Conservation (phyloP, 805 yeast genomes). For the Soucietia sequanensis region DNA sequence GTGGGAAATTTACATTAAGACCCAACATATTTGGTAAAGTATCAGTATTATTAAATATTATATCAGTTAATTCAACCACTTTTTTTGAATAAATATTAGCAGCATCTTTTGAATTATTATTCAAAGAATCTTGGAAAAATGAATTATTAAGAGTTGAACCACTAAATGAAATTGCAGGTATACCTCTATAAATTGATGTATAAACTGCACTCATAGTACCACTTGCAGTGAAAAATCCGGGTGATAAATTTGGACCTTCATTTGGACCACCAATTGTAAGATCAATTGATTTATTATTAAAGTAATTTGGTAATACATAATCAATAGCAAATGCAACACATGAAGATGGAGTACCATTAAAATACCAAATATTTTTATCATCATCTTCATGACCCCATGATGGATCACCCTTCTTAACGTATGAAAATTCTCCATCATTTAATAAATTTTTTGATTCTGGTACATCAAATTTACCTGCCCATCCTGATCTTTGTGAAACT, state of each 20-base stretch:
- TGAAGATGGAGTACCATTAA: slow-evolving; percentile 27
- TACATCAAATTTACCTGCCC: slow-evolving; percentile 52
- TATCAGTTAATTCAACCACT: slow-evolving; percentile 22
- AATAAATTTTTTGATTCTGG: slow-evolving; percentile 39
- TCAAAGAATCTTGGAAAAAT: slow-evolving; percentile 20
- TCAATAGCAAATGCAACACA: slow-evolving; percentile 26
- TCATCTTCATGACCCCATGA: slow-evolving; percentile 52
- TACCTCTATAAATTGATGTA: slow-evolving; percentile 23
- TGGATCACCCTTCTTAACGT: slow-evolving; percentile 48
- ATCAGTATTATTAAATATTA: slow-evolving; percentile 14
- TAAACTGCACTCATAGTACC: slow-evolving; percentile 27
- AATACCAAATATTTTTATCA: slow-evolving; percentile 26
- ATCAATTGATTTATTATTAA: slow-evolving; percentile 19
- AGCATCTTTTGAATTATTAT: slow-evolving; percentile 16
- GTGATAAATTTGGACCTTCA: slow-evolving; percentile 28
- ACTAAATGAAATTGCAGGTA: slow-evolving; percentile 25
- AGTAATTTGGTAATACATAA: slow-evolving; percentile 20
- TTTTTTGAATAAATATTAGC: slow-evolving; percentile 24
- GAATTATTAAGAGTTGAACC: slow-evolving; percentile 26
- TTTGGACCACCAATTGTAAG: slow-evolving; percentile 28
- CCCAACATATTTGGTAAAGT: slow-evolving; percentile 21
- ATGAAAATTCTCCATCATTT: slow-evolving; percentile 47
- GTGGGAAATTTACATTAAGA: slow-evolving; percentile 25
- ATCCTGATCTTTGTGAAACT: slow-evolving; percentile 50
- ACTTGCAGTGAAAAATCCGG: slow-evolving; percentile 25